phyloP scores from a whole-genome alignment of 208 protist species.

The Trypanosoma scelopori region DNA sequence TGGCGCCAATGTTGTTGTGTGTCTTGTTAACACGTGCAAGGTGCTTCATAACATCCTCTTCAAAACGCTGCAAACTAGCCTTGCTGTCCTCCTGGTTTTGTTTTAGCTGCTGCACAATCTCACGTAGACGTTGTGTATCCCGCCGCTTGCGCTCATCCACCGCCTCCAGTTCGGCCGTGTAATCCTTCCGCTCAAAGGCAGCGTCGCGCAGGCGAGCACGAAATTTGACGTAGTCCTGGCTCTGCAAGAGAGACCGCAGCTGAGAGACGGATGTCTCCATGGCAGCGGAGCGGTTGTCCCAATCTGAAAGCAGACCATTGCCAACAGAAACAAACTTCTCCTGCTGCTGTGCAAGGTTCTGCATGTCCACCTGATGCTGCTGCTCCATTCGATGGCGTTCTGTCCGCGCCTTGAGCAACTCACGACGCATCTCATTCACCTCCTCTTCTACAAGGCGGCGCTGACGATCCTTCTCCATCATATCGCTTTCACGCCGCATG shows the following conservation, averaged over 20 bases:
- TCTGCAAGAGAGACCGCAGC: constrained; percentile 58
- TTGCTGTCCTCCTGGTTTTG: constrained; percentile 49
- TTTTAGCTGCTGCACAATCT: constrained; percentile 52
- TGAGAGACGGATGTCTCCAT: constrained; percentile 59
- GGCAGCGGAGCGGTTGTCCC: constrained; percentile 57
- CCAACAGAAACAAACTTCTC: constrained; percentile 53
- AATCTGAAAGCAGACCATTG: constrained; percentile 58
- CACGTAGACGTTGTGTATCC: constrained; percentile 44
- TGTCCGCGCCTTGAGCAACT: constrained; percentile 31
- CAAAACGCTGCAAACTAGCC: constrained; percentile 51
- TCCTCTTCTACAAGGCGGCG: constrained; percentile 51
- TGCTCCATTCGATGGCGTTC: constrained; percentile 52
- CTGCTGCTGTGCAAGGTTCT: constrained; percentile 54
- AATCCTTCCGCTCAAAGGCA: constrained; percentile 57
- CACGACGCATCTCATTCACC: constrained; percentile 32
- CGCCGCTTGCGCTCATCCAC: constrained; percentile 61
- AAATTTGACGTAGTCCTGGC: constrained; percentile 71
- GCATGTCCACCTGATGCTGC: constrained; percentile 65
- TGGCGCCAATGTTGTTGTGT: neutral
- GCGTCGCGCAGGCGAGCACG: constrained; percentile 57
- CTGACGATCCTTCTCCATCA: constrained; percentile 68
- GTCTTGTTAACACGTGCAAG: constrained; percentile 4
- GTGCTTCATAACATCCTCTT: constrained; percentile 32
- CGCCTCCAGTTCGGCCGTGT: constrained; percentile 59
- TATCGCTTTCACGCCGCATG: constrained; percentile 21